These are phyloP conservation scores for Fusarium palustre DNA, from an alignment of 2,329 filamentous ascomycete genomes.

Conservation along the genomic window DNA sequence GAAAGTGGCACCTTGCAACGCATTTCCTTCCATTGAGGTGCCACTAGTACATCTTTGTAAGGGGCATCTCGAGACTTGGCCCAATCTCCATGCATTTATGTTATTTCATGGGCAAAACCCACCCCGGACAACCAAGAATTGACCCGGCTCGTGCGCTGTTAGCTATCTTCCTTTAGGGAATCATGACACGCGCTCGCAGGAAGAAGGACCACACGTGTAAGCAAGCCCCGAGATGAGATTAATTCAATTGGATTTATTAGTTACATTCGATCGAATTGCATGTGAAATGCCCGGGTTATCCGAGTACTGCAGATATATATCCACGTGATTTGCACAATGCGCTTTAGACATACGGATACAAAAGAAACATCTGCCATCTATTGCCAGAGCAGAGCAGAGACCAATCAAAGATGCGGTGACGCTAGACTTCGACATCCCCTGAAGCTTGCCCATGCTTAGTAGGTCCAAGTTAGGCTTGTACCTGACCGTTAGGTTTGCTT, in stretches of 20 bases:
- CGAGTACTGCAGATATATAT: not conserved
- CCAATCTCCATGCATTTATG: constrained; percentile 37
- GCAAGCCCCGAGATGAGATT: constrained; percentile 38
- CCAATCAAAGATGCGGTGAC: constrained; percentile 12
- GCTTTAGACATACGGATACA: not conserved
- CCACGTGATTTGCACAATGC: constrained; percentile 39
- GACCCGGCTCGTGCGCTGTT: constrained; percentile 29
- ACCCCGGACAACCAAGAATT: constrained; percentile 31
- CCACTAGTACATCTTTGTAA: constrained; percentile 40
- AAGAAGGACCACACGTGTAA: constrained; percentile 18
- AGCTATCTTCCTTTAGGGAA: constrained; percentile 8
- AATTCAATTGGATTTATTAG: constrained; percentile 25
- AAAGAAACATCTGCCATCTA: not conserved
- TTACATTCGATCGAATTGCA: constrained; percentile 48
- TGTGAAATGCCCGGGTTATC: constrained; percentile 50
- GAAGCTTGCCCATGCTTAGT: constrained; percentile 10
- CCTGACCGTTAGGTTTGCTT: constrained; percentile 25
- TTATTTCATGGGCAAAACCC: constrained; percentile 25
- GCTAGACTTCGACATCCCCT: constrained; percentile 7
- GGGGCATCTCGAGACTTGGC: constrained; percentile 34
- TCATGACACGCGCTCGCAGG: constrained; percentile 30
- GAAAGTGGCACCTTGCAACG: constrained; percentile 45
- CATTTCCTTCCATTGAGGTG: constrained; percentile 38
- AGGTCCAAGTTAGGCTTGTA: constrained; percentile 12
- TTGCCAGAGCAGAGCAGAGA: not conserved